Percentiles rank a stretch among this genome's conserved stretches.
Conservation (phyloP, 129 eudicot genomes). For the Flaveria brownii region DNA sequence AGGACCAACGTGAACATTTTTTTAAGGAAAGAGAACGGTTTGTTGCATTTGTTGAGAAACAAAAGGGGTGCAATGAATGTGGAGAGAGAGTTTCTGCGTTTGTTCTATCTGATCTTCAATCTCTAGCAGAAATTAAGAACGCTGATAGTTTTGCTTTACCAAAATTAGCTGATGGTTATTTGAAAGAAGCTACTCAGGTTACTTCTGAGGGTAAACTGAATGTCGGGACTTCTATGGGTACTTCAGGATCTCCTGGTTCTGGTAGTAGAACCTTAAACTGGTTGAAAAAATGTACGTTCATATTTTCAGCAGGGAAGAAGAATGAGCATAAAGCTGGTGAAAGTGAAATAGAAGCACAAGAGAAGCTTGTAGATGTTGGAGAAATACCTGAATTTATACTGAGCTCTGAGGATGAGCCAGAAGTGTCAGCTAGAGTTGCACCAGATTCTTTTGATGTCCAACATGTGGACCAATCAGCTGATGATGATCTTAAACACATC, state of each 20-base stretch:
- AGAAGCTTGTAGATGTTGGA: slow-evolving; percentile 40
- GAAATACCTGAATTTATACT: slow-evolving; percentile 42
- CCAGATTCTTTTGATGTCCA: slow-evolving; percentile 52
- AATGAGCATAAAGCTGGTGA: slow-evolving; percentile 39
- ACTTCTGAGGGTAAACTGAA: slow-evolving; percentile 44
- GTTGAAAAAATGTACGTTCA: slow-evolving; percentile 77
- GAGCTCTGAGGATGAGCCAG: slow-evolving; percentile 51
- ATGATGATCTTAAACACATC: slow-evolving; percentile 31
- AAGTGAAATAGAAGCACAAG: slow-evolving; percentile 30
- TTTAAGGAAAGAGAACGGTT: slow-evolving; percentile 81
- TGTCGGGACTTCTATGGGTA: slow-evolving; percentile 44
- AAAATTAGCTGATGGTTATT: slow-evolving; percentile 57
- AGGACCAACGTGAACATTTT: slow-evolving; percentile 81
- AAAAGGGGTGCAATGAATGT: slow-evolving; percentile 65
- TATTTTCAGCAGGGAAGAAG: slow-evolving; percentile 76
- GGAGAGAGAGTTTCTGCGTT: slow-evolving; percentile 71
- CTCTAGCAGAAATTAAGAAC: slow-evolving; percentile 50
- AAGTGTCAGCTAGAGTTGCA: slow-evolving; percentile 47
- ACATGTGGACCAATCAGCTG: slow-evolving; percentile 47
- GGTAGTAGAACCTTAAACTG: slow-evolving; percentile 56
- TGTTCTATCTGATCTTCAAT: slow-evolving; percentile 72
- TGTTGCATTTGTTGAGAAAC: slow-evolving; percentile 70
- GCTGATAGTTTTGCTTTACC: slow-evolving; percentile 67
- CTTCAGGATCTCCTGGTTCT: slow-evolving; percentile 60
- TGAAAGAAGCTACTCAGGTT: slow-evolving; percentile 46